Evolutionary conservation across 768 basidiomycete species (phyloP).

Genomic region (Suillus subalutaceus): DNA sequence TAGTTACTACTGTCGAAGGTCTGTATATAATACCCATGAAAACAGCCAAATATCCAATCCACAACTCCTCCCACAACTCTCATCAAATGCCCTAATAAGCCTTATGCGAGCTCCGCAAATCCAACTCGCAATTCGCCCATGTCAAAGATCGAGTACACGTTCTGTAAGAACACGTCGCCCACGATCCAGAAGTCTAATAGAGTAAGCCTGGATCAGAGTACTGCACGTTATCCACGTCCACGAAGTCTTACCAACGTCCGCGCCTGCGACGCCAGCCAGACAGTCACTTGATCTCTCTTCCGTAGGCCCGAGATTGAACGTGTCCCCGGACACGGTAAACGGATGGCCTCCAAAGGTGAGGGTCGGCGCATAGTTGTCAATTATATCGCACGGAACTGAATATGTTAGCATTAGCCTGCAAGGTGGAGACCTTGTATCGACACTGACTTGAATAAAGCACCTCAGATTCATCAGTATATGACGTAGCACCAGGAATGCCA

Average conservation of each 20-base stretch:
- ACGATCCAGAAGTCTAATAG: constrained; percentile 34
- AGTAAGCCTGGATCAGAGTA: constrained; percentile 1
- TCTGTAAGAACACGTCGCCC: constrained; percentile 38
- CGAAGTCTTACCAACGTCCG: constrained; percentile 15
- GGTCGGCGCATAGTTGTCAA: constrained; percentile 29
- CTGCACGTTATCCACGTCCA: neutral
- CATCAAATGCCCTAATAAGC: neutral
- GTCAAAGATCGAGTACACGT: constrained; percentile 36
- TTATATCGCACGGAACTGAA: constrained; percentile 37
- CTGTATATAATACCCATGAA: neutral
- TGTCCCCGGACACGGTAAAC: constrained; percentile 38
- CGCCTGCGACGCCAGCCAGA: constrained; percentile 39
- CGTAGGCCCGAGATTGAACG: constrained; percentile 47
- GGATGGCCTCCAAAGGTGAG: constrained; percentile 42
- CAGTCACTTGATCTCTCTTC: constrained; percentile 35
- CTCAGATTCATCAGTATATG: neutral
- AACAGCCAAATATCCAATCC: neutral
- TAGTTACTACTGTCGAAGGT: neutral
- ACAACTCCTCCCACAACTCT: neutral
- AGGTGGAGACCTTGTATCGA: neutral
- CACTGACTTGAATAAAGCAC: constrained; percentile 37
- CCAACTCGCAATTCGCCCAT: constrained; percentile 38
- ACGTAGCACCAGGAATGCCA: constrained; percentile 31
- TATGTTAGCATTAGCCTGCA: constrained; percentile 4
- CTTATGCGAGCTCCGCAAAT: constrained; percentile 39